Conservation (phyloP, 2,329 filamentous ascomycete genomes). For the Didymella arachidicola region DNA sequence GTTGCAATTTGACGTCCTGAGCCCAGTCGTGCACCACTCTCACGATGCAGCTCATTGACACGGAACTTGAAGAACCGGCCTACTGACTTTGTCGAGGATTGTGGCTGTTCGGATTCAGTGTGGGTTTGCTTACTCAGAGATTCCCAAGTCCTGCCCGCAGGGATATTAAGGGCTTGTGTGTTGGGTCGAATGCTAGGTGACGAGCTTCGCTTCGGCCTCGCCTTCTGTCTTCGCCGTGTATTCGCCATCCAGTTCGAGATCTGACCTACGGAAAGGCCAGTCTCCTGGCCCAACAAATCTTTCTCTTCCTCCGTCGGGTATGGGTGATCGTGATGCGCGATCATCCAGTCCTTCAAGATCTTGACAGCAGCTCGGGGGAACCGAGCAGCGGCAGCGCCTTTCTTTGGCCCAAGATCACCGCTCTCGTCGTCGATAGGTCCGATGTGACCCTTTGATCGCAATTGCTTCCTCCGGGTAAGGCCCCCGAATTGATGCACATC, state of each 20-base stretch:
- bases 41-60: conserved; percentile 16
- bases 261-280: conserved; percentile 81
- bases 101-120: conserved; percentile 21
- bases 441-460: conserved; percentile 47
- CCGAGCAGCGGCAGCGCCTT: conserved; percentile 50
- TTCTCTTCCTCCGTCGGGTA: conserved; percentile 91
- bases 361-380: conserved; percentile 83
- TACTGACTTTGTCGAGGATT: not conserved
- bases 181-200: conserved; percentile 73
- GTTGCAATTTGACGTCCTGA: conserved; percentile 7
- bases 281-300: conserved; percentile 77
- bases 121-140: conserved; percentile 43
- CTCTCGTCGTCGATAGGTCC: conserved; percentile 47
- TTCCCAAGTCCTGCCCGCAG: conserved; percentile 65
- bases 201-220: conserved; percentile 69
- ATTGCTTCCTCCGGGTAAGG: conserved; percentile 50
- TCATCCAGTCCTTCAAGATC: conserved; percentile 84
- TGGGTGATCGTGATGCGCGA: conserved; percentile 79
- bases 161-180: conserved; percentile 75
- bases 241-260: conserved; percentile 95
- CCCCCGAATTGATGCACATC: conserved; percentile 42
- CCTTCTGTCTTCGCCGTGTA: conserved; percentile 82
- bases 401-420: conserved; percentile 41
- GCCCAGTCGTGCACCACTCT: conserved; percentile 1
- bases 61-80: conserved; percentile 39